Percentiles rank a stretch among this genome's conserved stretches.
Conservation (phyloP, 768 basidiomycete genomes). For the Sistotremastrum niveocremeum region DNA sequence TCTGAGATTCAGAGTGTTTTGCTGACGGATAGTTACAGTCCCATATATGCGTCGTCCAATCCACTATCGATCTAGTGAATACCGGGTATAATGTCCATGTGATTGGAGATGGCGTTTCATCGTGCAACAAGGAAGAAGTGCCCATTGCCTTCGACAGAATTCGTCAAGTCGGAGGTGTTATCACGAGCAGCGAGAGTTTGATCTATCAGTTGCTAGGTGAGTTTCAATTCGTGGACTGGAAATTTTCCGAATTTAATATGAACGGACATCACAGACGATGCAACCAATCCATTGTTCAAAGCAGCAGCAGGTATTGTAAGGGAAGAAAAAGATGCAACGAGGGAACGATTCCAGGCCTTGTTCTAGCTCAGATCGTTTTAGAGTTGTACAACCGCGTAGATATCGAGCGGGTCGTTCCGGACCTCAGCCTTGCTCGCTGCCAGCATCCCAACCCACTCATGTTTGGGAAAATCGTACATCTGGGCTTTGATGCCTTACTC, state of each 20-base stretch:
- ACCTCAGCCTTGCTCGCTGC: not conserved
- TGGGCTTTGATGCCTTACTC: constrained; percentile 67
- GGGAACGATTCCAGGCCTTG: constrained; percentile 20
- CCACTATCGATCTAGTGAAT: constrained; percentile 53
- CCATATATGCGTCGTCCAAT: constrained; percentile 84
- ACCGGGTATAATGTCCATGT: constrained; percentile 44
- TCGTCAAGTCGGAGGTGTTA: constrained; percentile 57
- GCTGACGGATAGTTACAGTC: constrained; percentile 33
- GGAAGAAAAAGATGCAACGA: constrained; percentile 58
- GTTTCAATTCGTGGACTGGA: constrained; percentile 9
- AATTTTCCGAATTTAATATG: too few relatives aligned
- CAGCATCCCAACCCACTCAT: constrained; percentile 19
- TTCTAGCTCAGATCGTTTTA: constrained; percentile 4
- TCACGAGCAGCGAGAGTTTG: constrained; percentile 73
- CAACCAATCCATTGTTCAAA: constrained; percentile 53
- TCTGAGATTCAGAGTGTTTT: not conserved
- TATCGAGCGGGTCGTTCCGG: not conserved
- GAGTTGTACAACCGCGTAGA: too few relatives aligned
- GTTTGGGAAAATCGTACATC: constrained; percentile 57
- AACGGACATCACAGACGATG: constrained; percentile 32
- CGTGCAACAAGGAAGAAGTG: constrained; percentile 68
- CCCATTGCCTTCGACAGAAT: constrained; percentile 58
- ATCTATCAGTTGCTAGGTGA: constrained; percentile 64
- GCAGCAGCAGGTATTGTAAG: constrained; percentile 60
- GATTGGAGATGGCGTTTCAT: constrained; percentile 76